Evolutionary conservation across 2,329 filamentous ascomycete species (phyloP).

Genomic region (Scedosporium apiospermum): DNA sequence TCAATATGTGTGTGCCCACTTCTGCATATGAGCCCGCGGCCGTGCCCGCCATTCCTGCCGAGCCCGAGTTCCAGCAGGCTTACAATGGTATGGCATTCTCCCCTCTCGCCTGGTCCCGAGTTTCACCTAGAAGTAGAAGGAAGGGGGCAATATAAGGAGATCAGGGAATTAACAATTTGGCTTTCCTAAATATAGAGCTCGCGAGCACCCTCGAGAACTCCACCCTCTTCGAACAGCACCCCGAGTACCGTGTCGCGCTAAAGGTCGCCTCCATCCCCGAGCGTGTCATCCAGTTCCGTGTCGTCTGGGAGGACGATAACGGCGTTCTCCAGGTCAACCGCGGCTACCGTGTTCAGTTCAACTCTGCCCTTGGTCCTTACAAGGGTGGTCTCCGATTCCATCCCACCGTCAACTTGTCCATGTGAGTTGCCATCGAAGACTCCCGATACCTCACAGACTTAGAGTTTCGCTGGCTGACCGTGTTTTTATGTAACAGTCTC

Average conservation of each 20-base stretch:
- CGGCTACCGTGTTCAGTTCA: slow-evolving; percentile 96
- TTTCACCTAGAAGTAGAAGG: background rate
- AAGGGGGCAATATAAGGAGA: background rate
- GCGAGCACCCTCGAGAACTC: slow-evolving; percentile 90
- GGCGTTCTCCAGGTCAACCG: slow-evolving; percentile 84
- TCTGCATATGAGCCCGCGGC: background rate
- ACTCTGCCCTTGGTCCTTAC: slow-evolving; percentile 94
- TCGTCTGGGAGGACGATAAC: slow-evolving; percentile 94
- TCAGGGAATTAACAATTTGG: slow-evolving; percentile 12
- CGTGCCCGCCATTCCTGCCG: slow-evolving; percentile 76
- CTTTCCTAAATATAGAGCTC: slow-evolving; percentile 56
- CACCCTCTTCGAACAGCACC: slow-evolving; percentile 85
- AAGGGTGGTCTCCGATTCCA: slow-evolving; percentile 96
- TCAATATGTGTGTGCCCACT: background rate
- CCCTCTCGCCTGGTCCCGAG: background rate
- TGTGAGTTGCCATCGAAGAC: slow-evolving; percentile 26
- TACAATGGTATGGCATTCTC: slow-evolving; percentile 63
- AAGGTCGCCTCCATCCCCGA: slow-evolving; percentile 84
- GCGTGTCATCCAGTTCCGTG: slow-evolving; percentile 93
- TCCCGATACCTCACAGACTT: background rate
- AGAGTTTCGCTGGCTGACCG: slow-evolving; percentile 18
- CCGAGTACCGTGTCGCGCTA: slow-evolving; percentile 88
- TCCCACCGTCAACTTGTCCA: slow-evolving; percentile 70
- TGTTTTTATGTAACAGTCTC: slow-evolving; percentile 41
- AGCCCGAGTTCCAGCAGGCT: slow-evolving; percentile 98